Base-by-base conservation (phyloP, 306 rosid species). In the cucumber (Cucumis sativus) region DNA sequence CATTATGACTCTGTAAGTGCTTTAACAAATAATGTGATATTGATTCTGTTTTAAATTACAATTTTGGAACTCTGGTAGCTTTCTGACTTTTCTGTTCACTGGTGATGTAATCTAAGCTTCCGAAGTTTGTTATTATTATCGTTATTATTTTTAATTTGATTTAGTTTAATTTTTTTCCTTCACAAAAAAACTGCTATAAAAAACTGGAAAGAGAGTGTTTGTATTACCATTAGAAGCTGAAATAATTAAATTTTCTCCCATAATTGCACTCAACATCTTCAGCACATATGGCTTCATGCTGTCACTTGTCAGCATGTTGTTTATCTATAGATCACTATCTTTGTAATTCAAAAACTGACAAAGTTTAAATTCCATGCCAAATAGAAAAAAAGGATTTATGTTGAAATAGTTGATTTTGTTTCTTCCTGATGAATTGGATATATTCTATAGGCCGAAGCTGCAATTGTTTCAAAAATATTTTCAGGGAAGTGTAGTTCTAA, bases 1-100 rank as follows among this genome's bases (percentile, higher is more conserved):
- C 91, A 88, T 81, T 91, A 88, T 77, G 93, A 88, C 8, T 80
- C 79, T 81, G 99, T 96, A 88, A 87, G 97, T 77, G 71, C 78
- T 81, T 47, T 41, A 45, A 4, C 8, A 30, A 49, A 45, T 62
- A 40, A 77, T 62, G 28, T 28, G 67, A 18, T 62, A 20, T 58
- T 40, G 56, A 75, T 75, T 57, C 23, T n/a, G 33, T 57, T 17
- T 9, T 77, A 35, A 40, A 59, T 55, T 58, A 43, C 30, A 0
- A 3, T 75, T 25, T 1, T 17, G 57, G 33, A 16, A 58, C 15
- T n/a, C n/a, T 57, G 54, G 37, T 25, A 70, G 59, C 16, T 70
- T 17, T 43, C 37, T 25, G 59, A 47, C 58, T 70, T n/a, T 10
- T 69, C 33, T 41, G 18, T 12, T 9, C 8, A 11, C 6, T 11